Percentiles rank a stretch among this genome's conserved stretches.
Evolutionary conservation across 768 basidiomycete species (phyloP).

Genomic region (Psilocybe cubensis): DNA sequence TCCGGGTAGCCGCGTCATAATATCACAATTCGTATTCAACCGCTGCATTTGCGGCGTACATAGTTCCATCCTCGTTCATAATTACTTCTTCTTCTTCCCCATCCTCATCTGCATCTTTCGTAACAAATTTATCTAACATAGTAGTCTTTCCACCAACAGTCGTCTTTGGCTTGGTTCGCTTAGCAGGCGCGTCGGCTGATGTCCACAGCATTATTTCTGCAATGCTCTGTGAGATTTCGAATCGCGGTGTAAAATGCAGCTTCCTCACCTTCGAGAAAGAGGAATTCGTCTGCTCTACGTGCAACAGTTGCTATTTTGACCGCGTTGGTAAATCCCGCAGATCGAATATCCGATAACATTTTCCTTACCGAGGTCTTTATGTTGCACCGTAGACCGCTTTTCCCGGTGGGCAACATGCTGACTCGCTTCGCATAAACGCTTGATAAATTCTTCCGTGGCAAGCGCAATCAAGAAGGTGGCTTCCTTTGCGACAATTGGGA

Average conservation of each 20-base stretch:
- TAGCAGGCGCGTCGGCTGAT: slow-evolving; percentile 43
- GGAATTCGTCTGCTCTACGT: slow-evolving; percentile 71
- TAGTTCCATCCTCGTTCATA: slow-evolving; percentile 65
- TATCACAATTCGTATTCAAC: slow-evolving; percentile 26
- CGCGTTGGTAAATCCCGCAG: not conserved
- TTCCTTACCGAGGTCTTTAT: slow-evolving; percentile 75
- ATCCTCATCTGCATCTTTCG: slow-evolving; percentile 20
- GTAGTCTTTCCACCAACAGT: slow-evolving; percentile 30
- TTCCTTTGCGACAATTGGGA: slow-evolving; percentile 76
- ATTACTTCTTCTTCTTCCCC: slow-evolving; percentile 37
- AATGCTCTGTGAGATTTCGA: not conserved
- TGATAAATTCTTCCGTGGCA: slow-evolving; percentile 89
- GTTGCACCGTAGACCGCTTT: slow-evolving; percentile 74
- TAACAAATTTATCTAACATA: slow-evolving; percentile 55
- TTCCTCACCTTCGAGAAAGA: slow-evolving; percentile 73
- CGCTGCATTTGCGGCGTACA: slow-evolving; percentile 40
- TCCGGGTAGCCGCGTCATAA: slow-evolving; percentile 5
- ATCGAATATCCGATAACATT: not conserved
- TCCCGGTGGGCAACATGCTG: slow-evolving; percentile 73
- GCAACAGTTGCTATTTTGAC: slow-evolving; percentile 55
- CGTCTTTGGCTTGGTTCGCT: slow-evolving; percentile 38
- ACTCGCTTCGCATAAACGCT: slow-evolving; percentile 71
- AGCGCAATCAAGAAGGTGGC: slow-evolving; percentile 79
- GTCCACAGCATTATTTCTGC: slow-evolving; percentile 65
- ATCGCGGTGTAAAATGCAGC: not conserved